Evolutionary conservation across 2,329 filamentous ascomycete species (phyloP).

Genomic region (Pyrenochaeta sp.): DNA sequence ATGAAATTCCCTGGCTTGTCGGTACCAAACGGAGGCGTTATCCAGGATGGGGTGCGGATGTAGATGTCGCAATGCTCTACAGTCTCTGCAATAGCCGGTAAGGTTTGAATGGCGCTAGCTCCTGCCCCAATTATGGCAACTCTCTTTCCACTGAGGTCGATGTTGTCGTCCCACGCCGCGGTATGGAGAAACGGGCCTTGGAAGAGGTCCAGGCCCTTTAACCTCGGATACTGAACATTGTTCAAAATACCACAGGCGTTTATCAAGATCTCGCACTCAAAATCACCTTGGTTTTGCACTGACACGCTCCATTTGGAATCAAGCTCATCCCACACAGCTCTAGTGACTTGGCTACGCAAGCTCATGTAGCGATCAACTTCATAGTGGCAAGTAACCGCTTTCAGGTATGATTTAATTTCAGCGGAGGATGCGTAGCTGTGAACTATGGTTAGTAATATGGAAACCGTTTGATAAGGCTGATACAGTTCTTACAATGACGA

Average conservation of each 20-base stretch:
- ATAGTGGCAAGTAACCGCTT: background rate
- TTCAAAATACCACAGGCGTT: constrained; percentile 5
- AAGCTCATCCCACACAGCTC: background rate
- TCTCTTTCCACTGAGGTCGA: constrained; percentile 31
- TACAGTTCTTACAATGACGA: constrained; percentile 2
- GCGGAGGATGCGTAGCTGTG: background rate
- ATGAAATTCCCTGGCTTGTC: background rate
- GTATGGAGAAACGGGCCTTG: constrained; percentile 3
- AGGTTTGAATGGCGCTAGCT: constrained; percentile 26
- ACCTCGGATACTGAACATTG: background rate
- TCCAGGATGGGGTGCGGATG: constrained; percentile 7
- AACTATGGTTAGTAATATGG: background rate
- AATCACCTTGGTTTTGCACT: background rate
- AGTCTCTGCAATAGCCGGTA: constrained; percentile 2
- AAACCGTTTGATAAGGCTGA: background rate
- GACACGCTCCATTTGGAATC: background rate
- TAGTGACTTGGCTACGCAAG: background rate
- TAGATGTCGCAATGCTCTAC: constrained; percentile 3
- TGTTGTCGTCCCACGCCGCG: constrained; percentile 2
- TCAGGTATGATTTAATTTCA: constrained; percentile 2
- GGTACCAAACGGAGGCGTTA: constrained; percentile 1
- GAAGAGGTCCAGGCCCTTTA: background rate
- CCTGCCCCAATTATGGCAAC: constrained; percentile 46
- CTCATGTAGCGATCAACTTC: background rate
- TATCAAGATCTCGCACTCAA: constrained; percentile 2